These are phyloP conservation scores for Trichoderma asperellum DNA, from an alignment of 2,329 filamentous ascomycete genomes.

Conservation along the genomic window DNA sequence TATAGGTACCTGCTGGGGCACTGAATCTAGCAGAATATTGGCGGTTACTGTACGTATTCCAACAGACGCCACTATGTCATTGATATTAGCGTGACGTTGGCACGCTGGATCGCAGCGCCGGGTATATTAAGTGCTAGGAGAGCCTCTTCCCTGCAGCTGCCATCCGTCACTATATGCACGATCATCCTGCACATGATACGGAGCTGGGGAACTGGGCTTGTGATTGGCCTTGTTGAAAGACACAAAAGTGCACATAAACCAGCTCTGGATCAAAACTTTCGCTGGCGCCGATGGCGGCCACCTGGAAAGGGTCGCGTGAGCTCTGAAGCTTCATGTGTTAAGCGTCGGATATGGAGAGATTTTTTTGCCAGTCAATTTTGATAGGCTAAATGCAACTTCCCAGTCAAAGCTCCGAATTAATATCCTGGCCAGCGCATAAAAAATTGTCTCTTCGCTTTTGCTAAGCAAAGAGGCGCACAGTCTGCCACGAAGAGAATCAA, in stretches of 20 bases:
- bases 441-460: neutral
- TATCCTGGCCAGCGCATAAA: too few species aligned
- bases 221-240: conserved; percentile 2
- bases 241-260: neutral
- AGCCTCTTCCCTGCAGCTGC: conserved; percentile 7
- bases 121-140: neutral
- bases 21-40: neutral
- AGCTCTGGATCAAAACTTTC: neutral
- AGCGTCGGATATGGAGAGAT: neutral
- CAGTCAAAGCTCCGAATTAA: neutral
- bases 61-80: neutral
- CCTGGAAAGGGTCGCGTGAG: conserved; percentile 9
- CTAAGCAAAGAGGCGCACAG: neutral
- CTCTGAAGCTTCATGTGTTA: conserved; percentile 12
- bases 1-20: neutral
- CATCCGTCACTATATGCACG: conserved; percentile 14
- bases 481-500: neutral
- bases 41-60: neutral
- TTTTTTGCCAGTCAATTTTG: neutral
- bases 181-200: conserved; percentile 7
- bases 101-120: neutral
- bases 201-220: neutral
- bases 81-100: conserved; percentile 11
- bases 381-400: conserved; percentile 19
- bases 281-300: neutral